A percentile compares a stretch with the other conserved stretches of the same genome.
phyloP scores from a whole-genome alignment of 148 eudicot genomes.

The Cornus controversa region DNA sequence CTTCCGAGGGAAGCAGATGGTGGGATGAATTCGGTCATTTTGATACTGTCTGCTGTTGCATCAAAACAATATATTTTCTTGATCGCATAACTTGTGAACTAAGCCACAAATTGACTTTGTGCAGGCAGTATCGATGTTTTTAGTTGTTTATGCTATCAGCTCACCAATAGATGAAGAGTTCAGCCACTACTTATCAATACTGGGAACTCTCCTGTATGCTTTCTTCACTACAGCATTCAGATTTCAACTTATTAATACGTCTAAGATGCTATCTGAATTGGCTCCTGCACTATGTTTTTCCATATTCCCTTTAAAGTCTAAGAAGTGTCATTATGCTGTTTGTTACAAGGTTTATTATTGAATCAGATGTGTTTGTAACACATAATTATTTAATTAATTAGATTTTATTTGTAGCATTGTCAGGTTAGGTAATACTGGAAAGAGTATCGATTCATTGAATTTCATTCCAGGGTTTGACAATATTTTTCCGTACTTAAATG shows the following conservation, averaged over 20 bases:
- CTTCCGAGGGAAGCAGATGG: background rate
- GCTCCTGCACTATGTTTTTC: background rate
- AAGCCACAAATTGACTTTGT: constrained; percentile 6
- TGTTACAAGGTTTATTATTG: background rate
- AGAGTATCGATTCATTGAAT: background rate
- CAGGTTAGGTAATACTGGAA: background rate
- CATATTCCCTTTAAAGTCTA: background rate
- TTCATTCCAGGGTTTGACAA: background rate
- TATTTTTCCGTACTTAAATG: too few species aligned
- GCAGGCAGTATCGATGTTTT: constrained; percentile 80
- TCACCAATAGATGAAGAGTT: constrained; percentile 60
- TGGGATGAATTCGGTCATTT: background rate
- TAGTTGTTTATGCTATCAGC: constrained; percentile 49
- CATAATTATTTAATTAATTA: background rate
- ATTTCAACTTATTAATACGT: background rate
- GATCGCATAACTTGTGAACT: background rate
- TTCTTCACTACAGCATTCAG: constrained; percentile 12
- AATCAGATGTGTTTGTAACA: background rate
- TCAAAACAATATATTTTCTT: background rate
- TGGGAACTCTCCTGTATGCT: constrained; percentile 70
- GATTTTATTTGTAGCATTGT: background rate
- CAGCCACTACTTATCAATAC: constrained; percentile 56
- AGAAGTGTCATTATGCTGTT: too few species aligned
- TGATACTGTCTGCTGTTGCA: too few species aligned
- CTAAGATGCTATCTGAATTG: background rate